Evolutionary conservation across 139 green algal species (phyloP), one percentile per base, ranked within the genome.

Genomic region (Chlamydomonas schloesseri): DNA sequence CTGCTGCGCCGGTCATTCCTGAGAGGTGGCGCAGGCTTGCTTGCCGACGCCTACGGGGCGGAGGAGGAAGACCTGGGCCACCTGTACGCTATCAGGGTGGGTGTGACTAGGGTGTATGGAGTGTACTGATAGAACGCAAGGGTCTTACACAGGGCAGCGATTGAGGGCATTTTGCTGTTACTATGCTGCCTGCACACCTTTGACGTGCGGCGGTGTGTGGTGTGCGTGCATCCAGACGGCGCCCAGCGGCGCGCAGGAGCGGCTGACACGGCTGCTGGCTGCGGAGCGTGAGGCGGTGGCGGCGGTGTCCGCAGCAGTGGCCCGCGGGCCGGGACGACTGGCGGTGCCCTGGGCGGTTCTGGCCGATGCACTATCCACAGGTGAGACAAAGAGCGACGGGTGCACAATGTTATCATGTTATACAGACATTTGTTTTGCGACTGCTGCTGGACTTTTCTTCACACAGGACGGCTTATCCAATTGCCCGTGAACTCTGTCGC

Each of bases 1-100:
- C 78, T 84, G 78, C 42, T 84, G 78, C 78, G 64, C 29, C 42
- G 78, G 3, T 65, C 78, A 1, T 20, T 84, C 18, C 37, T 74
- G 42, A 42, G 64, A 3, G 64, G 78, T n/a, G 78, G 78, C 14
- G 78, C 64, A n/a, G 78, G 78, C 1, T 47, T 84, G 78, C 42
- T 50, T 8, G 42, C 6, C 42, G 5, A 50, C 42, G 42, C 6
- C 42, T 13, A 50, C 42, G 42, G 42, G 6, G 29, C 34, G 64
- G 64, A 84, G 10, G 77, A 84, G 29, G 78, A 33, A 11, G 64
- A 17, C 20, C 64, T 74, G 46, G 68, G 42, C 26, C 10, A 24
- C 6, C 42, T 84, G 42, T 84, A 75, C 46, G 78, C 78, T 9
- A n/a, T 84, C 28, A 11, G 64, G 64, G 78, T 84, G 34, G 13